Evolutionary conservation across 441 rosid genomes (phyloP).

Genomic region (Aquilaria agallochum): DNA sequence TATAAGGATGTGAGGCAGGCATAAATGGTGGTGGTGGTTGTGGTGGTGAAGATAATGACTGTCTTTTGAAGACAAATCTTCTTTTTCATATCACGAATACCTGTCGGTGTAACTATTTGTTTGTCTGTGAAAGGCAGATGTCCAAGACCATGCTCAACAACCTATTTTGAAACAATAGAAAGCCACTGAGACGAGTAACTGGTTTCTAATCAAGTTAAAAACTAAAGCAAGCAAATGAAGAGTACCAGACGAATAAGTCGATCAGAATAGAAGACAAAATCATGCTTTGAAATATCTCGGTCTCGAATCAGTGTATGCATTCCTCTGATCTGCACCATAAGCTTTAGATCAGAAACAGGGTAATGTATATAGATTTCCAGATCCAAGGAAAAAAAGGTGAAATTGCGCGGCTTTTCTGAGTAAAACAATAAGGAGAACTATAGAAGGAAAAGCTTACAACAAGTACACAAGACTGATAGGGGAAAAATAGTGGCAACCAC

Average conservation of each 20-base stretch:
- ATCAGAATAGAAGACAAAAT: slow-evolving; percentile 87
- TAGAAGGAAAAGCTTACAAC: too few species aligned
- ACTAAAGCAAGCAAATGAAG: background rate
- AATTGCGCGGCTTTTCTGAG: background rate
- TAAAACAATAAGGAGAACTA: background rate
- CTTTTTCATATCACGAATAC: slow-evolving; percentile 27
- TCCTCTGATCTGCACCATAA: slow-evolving; percentile 69
- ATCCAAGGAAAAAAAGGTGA: background rate
- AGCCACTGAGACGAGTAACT: slow-evolving; percentile 1
- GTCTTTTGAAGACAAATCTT: background rate
- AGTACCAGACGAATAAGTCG: slow-evolving; percentile 81
- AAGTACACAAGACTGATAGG: too few species aligned
- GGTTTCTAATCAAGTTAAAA: too few species aligned
- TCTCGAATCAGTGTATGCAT: slow-evolving; percentile 95
- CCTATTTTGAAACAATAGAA: slow-evolving; percentile 31
- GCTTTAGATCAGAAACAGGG: slow-evolving; percentile 12
- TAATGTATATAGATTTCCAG: background rate
- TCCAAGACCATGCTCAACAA: slow-evolving; percentile 98
- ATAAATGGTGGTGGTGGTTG: too few species aligned
- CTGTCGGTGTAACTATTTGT: slow-evolving; percentile 94
- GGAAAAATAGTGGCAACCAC: too few species aligned
- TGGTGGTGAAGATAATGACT: too few species aligned
- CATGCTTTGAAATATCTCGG: slow-evolving; percentile 76
- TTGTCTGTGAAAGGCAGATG: slow-evolving; percentile 95
- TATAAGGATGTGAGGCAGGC: too few species aligned